Percentiles rank a stretch among this genome's conserved stretches.
These are phyloP conservation scores for Pyricularia pennisetigena DNA, from an alignment of 2,329 filamentous ascomycete genomes.

Conservation along the genomic window DNA sequence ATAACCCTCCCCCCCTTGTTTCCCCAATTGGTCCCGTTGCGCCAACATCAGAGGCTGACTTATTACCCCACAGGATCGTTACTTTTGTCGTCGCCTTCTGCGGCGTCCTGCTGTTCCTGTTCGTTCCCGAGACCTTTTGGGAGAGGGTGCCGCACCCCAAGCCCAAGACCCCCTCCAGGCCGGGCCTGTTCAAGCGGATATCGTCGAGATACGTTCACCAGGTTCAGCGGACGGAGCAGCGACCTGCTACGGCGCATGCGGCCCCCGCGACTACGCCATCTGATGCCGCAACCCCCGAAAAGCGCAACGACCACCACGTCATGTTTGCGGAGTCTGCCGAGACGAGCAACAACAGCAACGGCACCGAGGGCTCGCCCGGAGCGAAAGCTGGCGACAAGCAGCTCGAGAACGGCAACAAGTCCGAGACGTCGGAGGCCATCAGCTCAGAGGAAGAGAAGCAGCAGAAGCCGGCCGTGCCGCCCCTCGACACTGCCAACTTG, in stretches of 20 bases:
- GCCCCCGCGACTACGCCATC: not conserved
- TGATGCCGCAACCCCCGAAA: not conserved
- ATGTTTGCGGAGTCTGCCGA: not conserved
- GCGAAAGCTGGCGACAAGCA: not conserved
- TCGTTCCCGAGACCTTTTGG: constrained; percentile 95
- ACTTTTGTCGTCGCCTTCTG: constrained; percentile 69
- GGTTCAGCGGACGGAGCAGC: not conserved
- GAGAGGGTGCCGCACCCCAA: constrained; percentile 55
- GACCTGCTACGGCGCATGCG: not conserved
- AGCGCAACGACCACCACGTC: not conserved
- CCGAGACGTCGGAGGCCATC: not conserved
- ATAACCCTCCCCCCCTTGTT: constrained; percentile 14
- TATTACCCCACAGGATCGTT: constrained; percentile 51
- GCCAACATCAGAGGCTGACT: constrained; percentile 14
- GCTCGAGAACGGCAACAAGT: not conserved
- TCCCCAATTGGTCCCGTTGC: not conserved
- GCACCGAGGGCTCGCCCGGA: not conserved
- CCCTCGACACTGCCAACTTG: not conserved
- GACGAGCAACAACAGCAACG: not conserved
- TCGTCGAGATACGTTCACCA: not conserved
- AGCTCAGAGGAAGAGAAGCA: constrained; percentile 2
- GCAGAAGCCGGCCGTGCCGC: not conserved
- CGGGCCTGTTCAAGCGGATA: not conserved
- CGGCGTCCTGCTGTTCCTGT: constrained; percentile 68
- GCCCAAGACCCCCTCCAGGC: constrained; percentile 13